phyloP scores from a whole-genome alignment of 83 land plant genomes.

The Diphasiastrum complanatum region DNA sequence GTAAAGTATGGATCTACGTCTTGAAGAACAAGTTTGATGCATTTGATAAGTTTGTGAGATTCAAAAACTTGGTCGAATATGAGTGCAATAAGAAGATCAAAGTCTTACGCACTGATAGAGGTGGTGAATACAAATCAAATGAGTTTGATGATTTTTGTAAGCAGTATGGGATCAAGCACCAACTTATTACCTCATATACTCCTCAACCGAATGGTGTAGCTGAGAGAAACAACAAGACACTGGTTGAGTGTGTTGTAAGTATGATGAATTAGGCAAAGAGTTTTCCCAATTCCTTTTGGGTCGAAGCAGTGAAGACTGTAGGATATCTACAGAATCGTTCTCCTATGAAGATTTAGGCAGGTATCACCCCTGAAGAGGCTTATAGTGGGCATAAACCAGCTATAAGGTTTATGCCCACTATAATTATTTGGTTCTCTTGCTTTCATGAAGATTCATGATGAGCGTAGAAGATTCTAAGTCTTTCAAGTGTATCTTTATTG shows the following conservation, averaged over 20 bases:
- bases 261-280: slow-evolving; percentile 2
- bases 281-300: slow-evolving; percentile 8
- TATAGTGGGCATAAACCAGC: too few relatives aligned
- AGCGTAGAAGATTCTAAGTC: too few relatives aligned
- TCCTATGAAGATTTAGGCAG: too few relatives aligned
- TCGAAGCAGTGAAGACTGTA: not conserved
- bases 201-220: slow-evolving; percentile 1
- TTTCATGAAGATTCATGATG: too few relatives aligned
- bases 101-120: not conserved
- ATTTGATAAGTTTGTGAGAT: not conserved
- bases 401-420: too few relatives aligned
- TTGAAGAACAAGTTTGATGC: not conserved
- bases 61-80: not conserved
- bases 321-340: not conserved
- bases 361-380: too few relatives aligned
- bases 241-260: not conserved
- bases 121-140: not conserved
- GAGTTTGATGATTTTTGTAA: not conserved
- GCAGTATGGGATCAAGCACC: not conserved
- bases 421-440: too few relatives aligned
- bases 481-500: too few relatives aligned
- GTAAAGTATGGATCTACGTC: not conserved
- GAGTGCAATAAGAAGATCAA: not conserved
- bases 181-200: not conserved
- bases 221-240: not conserved